Conservation (phyloP, 2,329 filamentous ascomycete species). For the Fonsecaea nubica region DNA sequence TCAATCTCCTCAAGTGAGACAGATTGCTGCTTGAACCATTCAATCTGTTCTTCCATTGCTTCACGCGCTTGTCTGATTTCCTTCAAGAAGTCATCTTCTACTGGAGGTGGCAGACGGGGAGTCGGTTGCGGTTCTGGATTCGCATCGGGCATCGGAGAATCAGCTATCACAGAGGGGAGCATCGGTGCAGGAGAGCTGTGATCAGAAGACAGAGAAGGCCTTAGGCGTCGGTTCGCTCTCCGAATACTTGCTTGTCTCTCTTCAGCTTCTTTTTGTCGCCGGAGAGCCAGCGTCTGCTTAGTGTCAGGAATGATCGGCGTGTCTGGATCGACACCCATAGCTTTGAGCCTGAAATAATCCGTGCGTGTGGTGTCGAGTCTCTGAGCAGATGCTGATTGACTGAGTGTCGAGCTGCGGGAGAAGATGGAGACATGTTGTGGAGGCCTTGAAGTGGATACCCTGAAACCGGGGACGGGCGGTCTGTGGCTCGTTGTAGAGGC, state of each 20-base stretch:
- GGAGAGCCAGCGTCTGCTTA: slow-evolving; percentile 27
- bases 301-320: slow-evolving; percentile 41
- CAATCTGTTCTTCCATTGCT: slow-evolving; percentile 40
- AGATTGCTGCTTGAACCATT: slow-evolving; percentile 41
- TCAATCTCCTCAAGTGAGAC: slow-evolving; percentile 34
- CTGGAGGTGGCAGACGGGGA: neutral
- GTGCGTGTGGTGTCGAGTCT: slow-evolving; percentile 54
- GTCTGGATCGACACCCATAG: slow-evolving; percentile 54
- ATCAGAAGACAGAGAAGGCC: slow-evolving; percentile 15
- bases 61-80: slow-evolving; percentile 41
- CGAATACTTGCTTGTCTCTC: slow-evolving; percentile 28
- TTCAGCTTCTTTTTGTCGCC: slow-evolving; percentile 34
- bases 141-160: neutral
- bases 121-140: slow-evolving; percentile 6
- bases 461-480: slow-evolving; percentile 15
- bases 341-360: slow-evolving; percentile 60
- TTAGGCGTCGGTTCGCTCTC: slow-evolving; percentile 19
- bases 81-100: slow-evolving; percentile 42
- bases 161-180: slow-evolving; percentile 8
- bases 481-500: neutral
- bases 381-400: slow-evolving; percentile 32
- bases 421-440: slow-evolving; percentile 28
- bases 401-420: slow-evolving; percentile 23
- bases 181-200: slow-evolving; percentile 13
- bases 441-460: slow-evolving; percentile 15